phyloP scores from a whole-genome alignment of 129 eudicot species.

The Flaveria brownii region DNA sequence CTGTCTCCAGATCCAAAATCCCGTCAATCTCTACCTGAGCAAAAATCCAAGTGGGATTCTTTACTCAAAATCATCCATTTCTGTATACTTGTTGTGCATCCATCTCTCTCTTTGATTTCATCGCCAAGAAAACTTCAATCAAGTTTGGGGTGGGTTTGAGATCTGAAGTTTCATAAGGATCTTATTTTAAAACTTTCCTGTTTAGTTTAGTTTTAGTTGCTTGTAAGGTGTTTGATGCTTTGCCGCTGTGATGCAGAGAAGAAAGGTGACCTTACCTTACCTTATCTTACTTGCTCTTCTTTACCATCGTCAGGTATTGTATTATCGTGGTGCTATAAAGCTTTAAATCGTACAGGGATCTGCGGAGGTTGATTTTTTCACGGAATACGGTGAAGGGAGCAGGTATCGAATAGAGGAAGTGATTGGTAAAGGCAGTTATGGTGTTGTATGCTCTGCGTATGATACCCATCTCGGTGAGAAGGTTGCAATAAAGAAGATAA shows the following conservation, averaged over 20 bases:
- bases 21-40: conserved; percentile 18
- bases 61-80: conserved; percentile 44
- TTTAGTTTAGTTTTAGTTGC: too few species aligned
- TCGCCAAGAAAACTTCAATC: not conserved
- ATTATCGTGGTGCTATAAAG: not conserved
- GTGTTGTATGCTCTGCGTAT: conserved; percentile 92
- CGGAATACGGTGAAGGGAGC: conserved; percentile 96
- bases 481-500: conserved; percentile 91
- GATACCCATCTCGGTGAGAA: conserved; percentile 94
- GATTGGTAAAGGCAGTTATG: conserved; percentile 94
- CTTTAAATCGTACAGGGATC: conserved; percentile 51
- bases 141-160: conserved; percentile 15
- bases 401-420: conserved; percentile 91
- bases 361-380: conserved; percentile 83
- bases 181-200: too few species aligned
- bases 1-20: conserved; percentile 41
- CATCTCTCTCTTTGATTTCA: conserved; percentile 31
- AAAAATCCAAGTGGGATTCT: conserved; percentile 35
- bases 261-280: conserved; percentile 55
- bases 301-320: too few species aligned
- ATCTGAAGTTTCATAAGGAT: conserved; percentile 5
- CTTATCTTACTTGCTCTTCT: not conserved
- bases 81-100: conserved; percentile 35
- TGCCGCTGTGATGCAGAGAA: conserved; percentile 76
- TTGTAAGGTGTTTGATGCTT: conserved; percentile 50